These are phyloP conservation scores for Anisodus acutangulus DNA, from an alignment of 257 asterid genomes.

Conservation along the genomic window DNA sequence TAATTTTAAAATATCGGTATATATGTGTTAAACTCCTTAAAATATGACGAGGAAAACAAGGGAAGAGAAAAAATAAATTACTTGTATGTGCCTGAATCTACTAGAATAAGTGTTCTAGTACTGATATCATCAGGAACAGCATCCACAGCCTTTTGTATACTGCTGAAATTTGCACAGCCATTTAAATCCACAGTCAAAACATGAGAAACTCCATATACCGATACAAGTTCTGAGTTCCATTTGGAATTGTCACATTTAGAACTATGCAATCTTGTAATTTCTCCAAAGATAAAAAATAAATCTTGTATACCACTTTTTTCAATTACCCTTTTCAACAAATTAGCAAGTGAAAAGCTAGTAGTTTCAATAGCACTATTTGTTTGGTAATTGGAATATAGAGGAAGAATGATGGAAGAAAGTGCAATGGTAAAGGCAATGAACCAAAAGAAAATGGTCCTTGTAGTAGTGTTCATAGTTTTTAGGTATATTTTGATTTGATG, in stretches of 20 bases:
- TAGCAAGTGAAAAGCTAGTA: conserved; percentile 25
- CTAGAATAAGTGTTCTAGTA: conserved; percentile 55
- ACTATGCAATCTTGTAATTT: conserved; percentile 20
- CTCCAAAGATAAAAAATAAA: conserved; percentile 31
- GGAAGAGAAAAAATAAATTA: background rate
- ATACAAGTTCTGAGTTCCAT: conserved; percentile 62
- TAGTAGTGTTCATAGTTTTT: conserved; percentile 53
- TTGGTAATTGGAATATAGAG: conserved; percentile 34
- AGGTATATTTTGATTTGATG: conserved; percentile 19
- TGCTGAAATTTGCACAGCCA: conserved; percentile 80
- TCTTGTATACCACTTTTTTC: conserved; percentile 43
- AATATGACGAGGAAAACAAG: background rate
- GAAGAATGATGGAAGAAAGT: conserved; percentile 48
- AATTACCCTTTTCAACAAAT: conserved; percentile 34
- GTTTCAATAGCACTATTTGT: background rate
- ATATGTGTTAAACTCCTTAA: background rate
- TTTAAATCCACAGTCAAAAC: conserved; percentile 64
- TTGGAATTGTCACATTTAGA: conserved; percentile 42
- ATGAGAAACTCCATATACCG: conserved; percentile 44
- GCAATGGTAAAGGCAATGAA: conserved; percentile 49
- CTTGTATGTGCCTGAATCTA: conserved; percentile 80
- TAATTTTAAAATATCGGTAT: background rate
- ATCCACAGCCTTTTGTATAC: conserved; percentile 76
- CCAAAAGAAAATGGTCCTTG: conserved; percentile 52
- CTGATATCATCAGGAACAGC: conserved; percentile 58